Evolutionary conservation across 352 stramenopile species (phyloP), one percentile per base, ranked within the genome.

Genomic region (Globisporangium alternatum): DNA sequence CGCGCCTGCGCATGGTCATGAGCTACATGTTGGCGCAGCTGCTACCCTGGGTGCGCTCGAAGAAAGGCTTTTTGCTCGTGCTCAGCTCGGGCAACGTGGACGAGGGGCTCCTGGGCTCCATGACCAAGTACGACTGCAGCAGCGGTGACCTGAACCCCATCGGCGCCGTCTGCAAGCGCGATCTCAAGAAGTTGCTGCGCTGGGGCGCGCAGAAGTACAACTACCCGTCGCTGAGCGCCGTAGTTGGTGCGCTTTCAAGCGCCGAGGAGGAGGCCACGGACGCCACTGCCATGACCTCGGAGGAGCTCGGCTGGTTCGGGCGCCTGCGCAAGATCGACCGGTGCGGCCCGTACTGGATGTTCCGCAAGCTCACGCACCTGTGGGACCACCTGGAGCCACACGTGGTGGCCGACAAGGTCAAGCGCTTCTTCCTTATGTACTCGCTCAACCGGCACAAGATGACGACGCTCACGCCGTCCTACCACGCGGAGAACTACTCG

Each of bases 81-180:
- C 80, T 99, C 22, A 98, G 97, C 58, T 98, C 91, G 37, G 97
- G 93, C 43, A 99, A 99, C 75, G 97, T 99, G 1, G 97, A 99
- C 67, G 97, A 99, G 79, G 93, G 93, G 0, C 80, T 99, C 48
- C 91, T 97, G 57, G 97, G 97, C 31, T 99, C 99, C 82, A 98
- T 99, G 94, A 99, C 97, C 49, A 99, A 99, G 78, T 99, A 99
- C 67, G 97, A 99, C 82, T 99, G 97, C 78, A 98, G 91, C 66
- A 98, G 88, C 60, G 97, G 97, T 13, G 97, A 99, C 72, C 70
- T 99, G 56, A 99, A 99, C 76, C 97, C 97, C 2, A 99, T 99
- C 68, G 97, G 97, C 35, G 95, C 88, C 0, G 97, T 99, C 49
- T 98, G 86, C 15, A 98, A 98, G 72, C 75, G 88, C 22, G 97